phyloP scores from a whole-genome alignment of 495 filamentous ascomycete species.

The Evansstolkia leycettana region DNA sequence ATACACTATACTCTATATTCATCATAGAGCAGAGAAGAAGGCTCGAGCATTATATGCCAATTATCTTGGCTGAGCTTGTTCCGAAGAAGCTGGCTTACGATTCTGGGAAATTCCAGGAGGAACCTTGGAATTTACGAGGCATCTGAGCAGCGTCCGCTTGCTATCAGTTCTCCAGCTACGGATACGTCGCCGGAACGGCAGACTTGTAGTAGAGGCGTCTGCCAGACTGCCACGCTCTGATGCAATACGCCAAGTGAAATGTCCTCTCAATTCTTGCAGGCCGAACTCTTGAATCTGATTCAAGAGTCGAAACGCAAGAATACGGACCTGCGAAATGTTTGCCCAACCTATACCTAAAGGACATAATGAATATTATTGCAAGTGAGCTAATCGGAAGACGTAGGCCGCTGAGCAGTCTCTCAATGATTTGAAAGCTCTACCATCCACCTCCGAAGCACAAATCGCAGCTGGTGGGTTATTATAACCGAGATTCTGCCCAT shows the following conservation, averaged over 20 bases:
- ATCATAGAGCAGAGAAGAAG: too few relatives aligned
- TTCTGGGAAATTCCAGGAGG: too few relatives aligned
- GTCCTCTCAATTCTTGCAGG: slow-evolving; percentile 82
- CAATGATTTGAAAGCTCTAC: slow-evolving; percentile 73
- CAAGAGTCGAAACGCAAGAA: slow-evolving; percentile 94
- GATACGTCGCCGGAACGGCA: slow-evolving; percentile 6
- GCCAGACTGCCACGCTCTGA: slow-evolving; percentile 30
- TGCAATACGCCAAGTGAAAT: slow-evolving; percentile 39
- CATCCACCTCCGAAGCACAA: slow-evolving; percentile 67
- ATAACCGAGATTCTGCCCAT: background rate
- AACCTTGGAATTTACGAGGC: too few relatives aligned
- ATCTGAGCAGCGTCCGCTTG: too few relatives aligned
- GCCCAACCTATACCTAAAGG: slow-evolving; percentile 8
- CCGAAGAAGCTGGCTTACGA: too few relatives aligned
- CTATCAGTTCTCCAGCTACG: too few relatives aligned
- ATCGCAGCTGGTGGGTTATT: slow-evolving; percentile 62
- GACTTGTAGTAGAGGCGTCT: slow-evolving; percentile 9
- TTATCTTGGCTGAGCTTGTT: too few relatives aligned
- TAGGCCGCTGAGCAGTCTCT: slow-evolving; percentile 91
- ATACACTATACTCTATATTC: too few relatives aligned
- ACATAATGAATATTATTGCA: background rate
- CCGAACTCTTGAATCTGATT: slow-evolving; percentile 83
- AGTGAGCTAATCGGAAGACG: slow-evolving; percentile 10
- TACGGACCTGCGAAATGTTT: slow-evolving; percentile 71
- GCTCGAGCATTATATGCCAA: too few relatives aligned